phyloP scores from a whole-genome alignment of 2,329 filamentous ascomycete species.

The Myriosclerotinia duriaeana region DNA sequence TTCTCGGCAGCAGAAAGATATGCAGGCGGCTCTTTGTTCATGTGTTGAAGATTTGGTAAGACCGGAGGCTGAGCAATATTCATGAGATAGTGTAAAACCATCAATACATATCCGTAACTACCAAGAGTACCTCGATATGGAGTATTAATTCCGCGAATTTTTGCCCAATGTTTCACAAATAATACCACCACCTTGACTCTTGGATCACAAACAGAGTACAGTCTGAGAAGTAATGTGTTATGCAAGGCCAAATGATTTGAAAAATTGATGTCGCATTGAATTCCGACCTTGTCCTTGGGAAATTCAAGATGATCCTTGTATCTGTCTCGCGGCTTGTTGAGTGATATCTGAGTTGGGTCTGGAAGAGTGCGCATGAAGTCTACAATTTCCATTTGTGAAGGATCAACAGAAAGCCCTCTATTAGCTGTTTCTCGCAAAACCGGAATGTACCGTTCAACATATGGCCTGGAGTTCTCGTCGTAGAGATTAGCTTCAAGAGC shows the following conservation, averaged over 20 bases:
- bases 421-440: slow-evolving; percentile 45
- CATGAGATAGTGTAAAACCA: slow-evolving; percentile 88
- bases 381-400: slow-evolving; percentile 26
- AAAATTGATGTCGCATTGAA: slow-evolving; percentile 92
- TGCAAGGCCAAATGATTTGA: slow-evolving; percentile 79
- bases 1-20: slow-evolving; percentile 46
- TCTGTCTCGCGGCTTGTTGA: slow-evolving; percentile 52
- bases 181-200: slow-evolving; percentile 76
- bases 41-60: slow-evolving; percentile 75
- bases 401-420: slow-evolving; percentile 39
- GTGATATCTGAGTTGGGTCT: slow-evolving; percentile 47
- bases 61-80: slow-evolving; percentile 80
- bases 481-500: slow-evolving; percentile 53
- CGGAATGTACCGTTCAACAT: slow-evolving; percentile 51
- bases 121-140: slow-evolving; percentile 83
- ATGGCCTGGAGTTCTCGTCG: slow-evolving; percentile 39
- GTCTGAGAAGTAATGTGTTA: slow-evolving; percentile 78
- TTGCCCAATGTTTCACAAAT: slow-evolving; percentile 91
- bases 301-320: slow-evolving; percentile 69
- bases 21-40: slow-evolving; percentile 48
- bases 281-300: slow-evolving; percentile 72
- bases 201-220: slow-evolving; percentile 76
- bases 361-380: slow-evolving; percentile 37
- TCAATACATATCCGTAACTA: slow-evolving; percentile 87
- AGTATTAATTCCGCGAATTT: slow-evolving; percentile 79